Percentiles rank a stretch among this genome's conserved stretches.
Evolutionary conservation across 148 eudicot genomes (phyloP).

Genomic region (Silene conica): DNA sequence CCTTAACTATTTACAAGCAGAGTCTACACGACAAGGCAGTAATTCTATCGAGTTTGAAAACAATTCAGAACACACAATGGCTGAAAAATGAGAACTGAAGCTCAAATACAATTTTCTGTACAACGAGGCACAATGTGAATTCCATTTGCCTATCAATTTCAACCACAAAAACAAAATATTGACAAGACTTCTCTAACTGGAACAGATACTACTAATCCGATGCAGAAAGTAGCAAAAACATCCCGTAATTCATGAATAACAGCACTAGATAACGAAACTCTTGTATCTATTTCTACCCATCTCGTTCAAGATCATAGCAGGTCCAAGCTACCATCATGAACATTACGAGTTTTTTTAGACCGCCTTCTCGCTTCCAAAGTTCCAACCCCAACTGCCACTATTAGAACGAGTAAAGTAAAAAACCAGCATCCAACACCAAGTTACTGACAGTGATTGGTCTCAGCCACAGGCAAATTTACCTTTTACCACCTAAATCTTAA

Average conservation of each 20-base stretch:
- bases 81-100: background rate
- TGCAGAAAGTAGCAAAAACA: background rate
- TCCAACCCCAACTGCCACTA: background rate
- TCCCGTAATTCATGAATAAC: no score
- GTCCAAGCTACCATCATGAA: background rate
- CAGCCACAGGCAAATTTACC: background rate
- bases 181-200: background rate
- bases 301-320: background rate
- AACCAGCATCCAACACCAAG: background rate
- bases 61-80: no score
- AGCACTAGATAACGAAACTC: background rate
- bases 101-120: background rate
- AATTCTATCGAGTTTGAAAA: background rate
- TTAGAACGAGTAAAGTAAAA: no score
- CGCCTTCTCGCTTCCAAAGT: background rate
- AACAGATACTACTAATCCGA: background rate
- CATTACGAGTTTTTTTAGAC: background rate
- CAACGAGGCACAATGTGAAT: background rate
- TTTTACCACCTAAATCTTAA: background rate
- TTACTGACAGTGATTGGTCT: background rate
- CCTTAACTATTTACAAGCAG: background rate
- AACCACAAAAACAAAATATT: background rate
- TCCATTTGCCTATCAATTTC: no score
- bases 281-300: background rate
- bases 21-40: background rate